A percentile compares a stretch with the other conserved stretches of the same genome.
These are phyloP conservation scores for Phytophthora pluvialis DNA, from an alignment of 352 stramenopile species.

Conservation along the genomic window DNA sequence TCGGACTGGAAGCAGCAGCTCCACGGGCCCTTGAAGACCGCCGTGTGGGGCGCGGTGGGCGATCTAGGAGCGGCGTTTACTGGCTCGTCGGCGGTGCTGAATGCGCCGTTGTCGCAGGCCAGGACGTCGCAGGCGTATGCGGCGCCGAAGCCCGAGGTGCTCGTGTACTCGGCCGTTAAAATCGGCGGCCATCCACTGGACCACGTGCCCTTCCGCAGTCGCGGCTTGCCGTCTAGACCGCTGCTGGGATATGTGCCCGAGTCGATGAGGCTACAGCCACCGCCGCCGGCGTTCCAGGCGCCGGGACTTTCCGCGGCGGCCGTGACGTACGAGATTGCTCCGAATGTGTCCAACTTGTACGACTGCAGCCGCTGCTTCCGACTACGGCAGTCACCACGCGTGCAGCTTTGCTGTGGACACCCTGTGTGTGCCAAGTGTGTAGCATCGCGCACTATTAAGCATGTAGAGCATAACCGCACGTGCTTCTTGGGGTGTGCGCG, in stretches of 20 bases:
- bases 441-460: conserved; percentile 48
- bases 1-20: conserved; percentile 34
- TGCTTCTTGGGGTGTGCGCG: conserved; percentile 64
- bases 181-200: conserved; percentile 82
- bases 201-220: conserved; percentile 74
- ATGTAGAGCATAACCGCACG: conserved; percentile 46
- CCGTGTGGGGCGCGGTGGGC: conserved; percentile 22
- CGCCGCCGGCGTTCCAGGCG: conserved; percentile 17
- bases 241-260: conserved; percentile 52
- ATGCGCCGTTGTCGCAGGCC: conserved; percentile 22
- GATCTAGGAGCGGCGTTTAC: conserved; percentile 26
- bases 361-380: conserved; percentile 64
- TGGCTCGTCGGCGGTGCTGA: conserved; percentile 4
- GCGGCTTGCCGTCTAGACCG: conserved; percentile 62
- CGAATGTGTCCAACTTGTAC: conserved; percentile 56
- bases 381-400: conserved; percentile 57
- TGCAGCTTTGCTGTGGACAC: conserved; percentile 76
- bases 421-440: conserved; percentile 65
- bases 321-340: conserved; percentile 39
- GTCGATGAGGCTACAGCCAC: not conserved
- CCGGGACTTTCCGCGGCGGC: conserved; percentile 20
- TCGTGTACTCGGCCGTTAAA: conserved; percentile 72
- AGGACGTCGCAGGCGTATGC: conserved; percentile 50
- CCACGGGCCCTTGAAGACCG: conserved; percentile 42
- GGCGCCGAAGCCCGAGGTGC: conserved; percentile 40